phyloP scores from a whole-genome alignment of 495 filamentous ascomycete species.

The Daldinia caldariorum region DNA sequence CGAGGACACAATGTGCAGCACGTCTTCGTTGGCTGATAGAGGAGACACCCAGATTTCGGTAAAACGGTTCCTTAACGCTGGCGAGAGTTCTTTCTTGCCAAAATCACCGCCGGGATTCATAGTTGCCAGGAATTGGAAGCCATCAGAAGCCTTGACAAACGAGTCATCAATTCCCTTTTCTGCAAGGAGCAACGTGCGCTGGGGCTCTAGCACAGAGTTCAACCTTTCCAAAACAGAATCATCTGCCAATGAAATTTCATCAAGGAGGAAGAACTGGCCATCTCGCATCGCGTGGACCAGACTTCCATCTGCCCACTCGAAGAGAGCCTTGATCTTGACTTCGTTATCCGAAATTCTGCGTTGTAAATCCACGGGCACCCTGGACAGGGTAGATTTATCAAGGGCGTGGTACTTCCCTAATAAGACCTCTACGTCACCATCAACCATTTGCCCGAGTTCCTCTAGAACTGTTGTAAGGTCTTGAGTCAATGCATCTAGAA shows the following conservation, averaged over 20 bases:
- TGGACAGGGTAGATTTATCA: constrained; percentile 33
- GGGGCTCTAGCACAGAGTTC: constrained; percentile 95
- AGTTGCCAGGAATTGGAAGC: constrained; percentile 95
- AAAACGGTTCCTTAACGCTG: constrained; percentile 93
- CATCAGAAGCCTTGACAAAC: constrained; percentile 76
- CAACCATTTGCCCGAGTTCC: constrained; percentile 42
- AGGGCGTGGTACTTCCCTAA: constrained; percentile 55
- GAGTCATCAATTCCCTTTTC: constrained; percentile 90
- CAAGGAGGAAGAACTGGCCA: constrained; percentile 89
- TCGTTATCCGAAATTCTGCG: constrained; percentile 67
- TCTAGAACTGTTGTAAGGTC: constrained; percentile 66
- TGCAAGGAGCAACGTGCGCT: constrained; percentile 85
- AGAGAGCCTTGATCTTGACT: constrained; percentile 77
- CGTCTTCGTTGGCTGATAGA: constrained; percentile 80
- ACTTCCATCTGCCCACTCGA: constrained; percentile 96
- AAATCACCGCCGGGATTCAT: constrained; percentile 99
- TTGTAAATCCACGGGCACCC: constrained; percentile 61
- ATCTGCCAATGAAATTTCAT: constrained; percentile 97
- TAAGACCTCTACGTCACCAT: constrained; percentile 48
- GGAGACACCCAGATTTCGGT: constrained; percentile 98
- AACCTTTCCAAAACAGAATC: constrained; percentile 96
- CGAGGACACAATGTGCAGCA: constrained; percentile 82
- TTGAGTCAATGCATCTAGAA: constrained; percentile 70
- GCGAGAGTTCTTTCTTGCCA: constrained; percentile 95
- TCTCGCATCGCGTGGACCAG: constrained; percentile 94